phyloP scores from a whole-genome alignment of 2,329 filamentous ascomycete genomes.

The Pseudogymnoascus verrucosus region DNA sequence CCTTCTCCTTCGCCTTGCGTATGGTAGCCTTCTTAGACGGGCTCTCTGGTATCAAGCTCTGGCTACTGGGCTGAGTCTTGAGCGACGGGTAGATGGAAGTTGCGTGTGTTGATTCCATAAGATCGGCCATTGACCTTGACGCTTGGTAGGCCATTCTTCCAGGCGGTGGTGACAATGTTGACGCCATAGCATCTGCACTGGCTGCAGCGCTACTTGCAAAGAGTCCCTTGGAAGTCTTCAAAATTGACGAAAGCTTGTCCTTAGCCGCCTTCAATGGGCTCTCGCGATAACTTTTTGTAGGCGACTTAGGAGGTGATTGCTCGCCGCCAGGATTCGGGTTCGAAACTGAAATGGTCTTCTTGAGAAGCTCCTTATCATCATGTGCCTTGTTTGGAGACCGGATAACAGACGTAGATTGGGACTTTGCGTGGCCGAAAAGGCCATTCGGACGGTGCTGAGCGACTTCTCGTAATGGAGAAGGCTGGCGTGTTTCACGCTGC shows the following conservation, averaged over 20 bases:
- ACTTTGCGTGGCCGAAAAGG: constrained; percentile 48
- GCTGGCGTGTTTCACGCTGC: constrained; percentile 28
- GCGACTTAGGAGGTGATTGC: constrained; percentile 40
- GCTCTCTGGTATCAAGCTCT: constrained; percentile 21
- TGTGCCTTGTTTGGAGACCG: constrained; percentile 39
- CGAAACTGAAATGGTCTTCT: constrained; percentile 51
- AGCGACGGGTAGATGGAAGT: constrained; percentile 38
- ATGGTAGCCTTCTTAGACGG: constrained; percentile 23
- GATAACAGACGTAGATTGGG: constrained; percentile 53
- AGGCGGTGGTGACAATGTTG: constrained; percentile 46
- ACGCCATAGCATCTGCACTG: constrained; percentile 54
- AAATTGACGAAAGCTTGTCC: constrained; percentile 81
- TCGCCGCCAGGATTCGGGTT: constrained; percentile 16
- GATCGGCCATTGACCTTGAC: constrained; percentile 39
- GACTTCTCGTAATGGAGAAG: constrained; percentile 24
- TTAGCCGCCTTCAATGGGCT: constrained; percentile 88
- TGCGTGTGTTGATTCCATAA: constrained; percentile 19
- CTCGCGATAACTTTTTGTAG: constrained; percentile 51
- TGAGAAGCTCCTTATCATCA: constrained; percentile 33
- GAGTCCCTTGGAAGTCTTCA: constrained; percentile 79
- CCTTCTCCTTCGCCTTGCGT: constrained; percentile 52
- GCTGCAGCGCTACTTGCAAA: constrained; percentile 67
- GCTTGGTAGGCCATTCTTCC: constrained; percentile 37
- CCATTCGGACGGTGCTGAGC: constrained; percentile 24
- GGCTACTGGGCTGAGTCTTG: constrained; percentile 28